phyloP scores from a whole-genome alignment of 768 basidiomycete species.

The Hypholoma sublateritium region DNA sequence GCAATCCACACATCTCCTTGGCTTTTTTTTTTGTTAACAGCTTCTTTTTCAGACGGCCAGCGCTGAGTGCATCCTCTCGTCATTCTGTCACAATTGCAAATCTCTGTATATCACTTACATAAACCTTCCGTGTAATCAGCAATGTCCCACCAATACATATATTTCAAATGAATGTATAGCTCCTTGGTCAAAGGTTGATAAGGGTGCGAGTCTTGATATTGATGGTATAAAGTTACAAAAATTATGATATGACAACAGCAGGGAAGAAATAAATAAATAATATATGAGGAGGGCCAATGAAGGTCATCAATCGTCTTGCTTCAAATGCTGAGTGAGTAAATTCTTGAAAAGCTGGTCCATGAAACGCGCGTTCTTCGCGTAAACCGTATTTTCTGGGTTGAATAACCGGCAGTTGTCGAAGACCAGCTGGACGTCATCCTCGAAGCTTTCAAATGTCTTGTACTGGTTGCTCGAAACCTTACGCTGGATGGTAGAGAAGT shows the following conservation, averaged over 20 bases:
- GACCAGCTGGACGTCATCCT: slow-evolving; percentile 79
- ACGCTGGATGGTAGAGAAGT: slow-evolving; percentile 83
- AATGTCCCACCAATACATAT: neutral
- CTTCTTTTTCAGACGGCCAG: slow-evolving; percentile 42
- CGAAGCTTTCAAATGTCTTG: slow-evolving; percentile 66
- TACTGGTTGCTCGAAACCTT: slow-evolving; percentile 93
- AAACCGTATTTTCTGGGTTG: slow-evolving; percentile 79
- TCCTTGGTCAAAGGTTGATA: neutral
- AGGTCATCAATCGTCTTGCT: slow-evolving; percentile 28
- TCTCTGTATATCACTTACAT: neutral
- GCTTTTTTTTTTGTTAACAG: neutral
- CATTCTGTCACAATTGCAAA: neutral
- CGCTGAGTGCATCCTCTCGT: slow-evolving; percentile 31
- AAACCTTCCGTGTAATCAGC: neutral
- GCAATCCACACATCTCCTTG: neutral
- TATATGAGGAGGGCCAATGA: neutral
- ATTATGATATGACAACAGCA: neutral
- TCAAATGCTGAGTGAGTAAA: slow-evolving; percentile 32
- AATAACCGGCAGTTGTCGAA: slow-evolving; percentile 89
- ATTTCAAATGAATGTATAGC: neutral
- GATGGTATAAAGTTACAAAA: slow-evolving; percentile 8
- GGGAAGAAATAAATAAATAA: slow-evolving; percentile 3
- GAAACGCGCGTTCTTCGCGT: slow-evolving; percentile 81
- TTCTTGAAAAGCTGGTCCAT: slow-evolving; percentile 79
- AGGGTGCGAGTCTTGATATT: neutral